A percentile compares a stretch with the other conserved stretches of the same genome.
These are phyloP conservation scores for Pseudonitzschia pungens DNA, from an alignment of 108 stramenopile genomes.

Conservation along the genomic window DNA sequence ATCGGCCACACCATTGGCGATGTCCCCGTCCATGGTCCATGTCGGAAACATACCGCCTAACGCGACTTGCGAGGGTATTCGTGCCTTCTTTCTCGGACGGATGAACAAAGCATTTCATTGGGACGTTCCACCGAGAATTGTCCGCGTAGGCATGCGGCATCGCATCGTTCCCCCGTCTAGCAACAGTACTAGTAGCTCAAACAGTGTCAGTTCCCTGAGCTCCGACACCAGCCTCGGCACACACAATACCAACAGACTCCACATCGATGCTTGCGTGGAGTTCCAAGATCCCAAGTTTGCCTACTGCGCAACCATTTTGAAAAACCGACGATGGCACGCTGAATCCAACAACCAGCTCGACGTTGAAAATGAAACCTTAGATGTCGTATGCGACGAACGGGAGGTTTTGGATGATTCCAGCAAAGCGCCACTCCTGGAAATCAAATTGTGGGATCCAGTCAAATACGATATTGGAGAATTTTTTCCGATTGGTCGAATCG, in stretches of 20 bases:
- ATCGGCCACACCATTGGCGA: neutral
- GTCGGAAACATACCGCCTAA: neutral
- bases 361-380: neutral
- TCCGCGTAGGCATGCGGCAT: conserved; percentile 3
- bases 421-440: neutral
- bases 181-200: neutral
- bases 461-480: neutral
- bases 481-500: neutral
- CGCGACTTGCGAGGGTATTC: neutral
- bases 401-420: neutral
- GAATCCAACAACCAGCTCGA: neutral
- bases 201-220: no score
- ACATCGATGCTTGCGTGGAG: conserved; percentile 3
- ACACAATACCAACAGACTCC: neutral
- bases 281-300: conserved; percentile 13
- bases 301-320: conserved; percentile 7
- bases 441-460: conserved; percentile 1
- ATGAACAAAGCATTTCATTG: conserved; percentile 7
- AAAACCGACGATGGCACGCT: conserved; percentile 9
- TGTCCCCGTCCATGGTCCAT: neutral
- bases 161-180: neutral
- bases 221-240: no score
- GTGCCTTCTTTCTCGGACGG: neutral
- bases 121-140: neutral
- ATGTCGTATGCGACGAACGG: neutral